phyloP scores from a whole-genome alignment of 202 grass and related monocot species.

The Setaria italica region DNA sequence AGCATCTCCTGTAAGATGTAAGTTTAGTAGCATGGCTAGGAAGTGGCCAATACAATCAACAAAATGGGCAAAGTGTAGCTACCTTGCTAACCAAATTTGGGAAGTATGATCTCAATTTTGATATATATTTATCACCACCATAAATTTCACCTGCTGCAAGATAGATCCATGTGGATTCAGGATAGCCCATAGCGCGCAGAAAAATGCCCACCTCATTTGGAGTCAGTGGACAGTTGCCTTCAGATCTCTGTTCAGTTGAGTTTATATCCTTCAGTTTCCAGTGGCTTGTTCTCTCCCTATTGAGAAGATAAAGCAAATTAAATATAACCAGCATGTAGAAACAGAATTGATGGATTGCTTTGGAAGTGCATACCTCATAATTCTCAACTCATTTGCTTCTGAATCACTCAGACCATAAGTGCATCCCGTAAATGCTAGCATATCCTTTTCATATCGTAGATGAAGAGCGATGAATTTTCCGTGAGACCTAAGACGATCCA shows the following conservation, averaged over 20 bases:
- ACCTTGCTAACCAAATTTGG: conserved; percentile 98
- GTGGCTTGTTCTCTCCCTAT: conserved; percentile 86
- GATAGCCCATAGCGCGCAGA: conserved; percentile 76
- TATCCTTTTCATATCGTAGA: conserved; percentile 97
- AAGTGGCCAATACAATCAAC: neutral
- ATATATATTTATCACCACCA: conserved; percentile 86
- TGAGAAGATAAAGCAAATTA: conserved; percentile 39
- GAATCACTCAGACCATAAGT: conserved; percentile 69
- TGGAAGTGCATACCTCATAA: conserved; percentile 67
- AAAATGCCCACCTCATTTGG: conserved; percentile 88
- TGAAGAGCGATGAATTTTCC: conserved; percentile 88
- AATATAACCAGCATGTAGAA: conserved; percentile 30
- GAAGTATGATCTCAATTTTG: conserved; percentile 74
- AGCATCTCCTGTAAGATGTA: conserved; percentile 70
- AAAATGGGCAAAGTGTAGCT: conserved; percentile 37
- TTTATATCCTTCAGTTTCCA: conserved; percentile 99
- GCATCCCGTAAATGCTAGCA: conserved; percentile 97
- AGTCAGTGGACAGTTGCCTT: conserved; percentile 88
- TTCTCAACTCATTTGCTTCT: conserved; percentile 81
- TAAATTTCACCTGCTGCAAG: conserved; percentile 96
- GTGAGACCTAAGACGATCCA: conserved; percentile 74
- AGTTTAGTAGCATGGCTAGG: conserved; percentile 13
- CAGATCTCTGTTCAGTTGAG: conserved; percentile 80
- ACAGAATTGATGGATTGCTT: conserved; percentile 19
- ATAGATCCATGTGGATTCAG: conserved; percentile 88